Evolutionary conservation across 805 yeast species (phyloP).

Genomic region (Wickerhamiella australiensis): DNA sequence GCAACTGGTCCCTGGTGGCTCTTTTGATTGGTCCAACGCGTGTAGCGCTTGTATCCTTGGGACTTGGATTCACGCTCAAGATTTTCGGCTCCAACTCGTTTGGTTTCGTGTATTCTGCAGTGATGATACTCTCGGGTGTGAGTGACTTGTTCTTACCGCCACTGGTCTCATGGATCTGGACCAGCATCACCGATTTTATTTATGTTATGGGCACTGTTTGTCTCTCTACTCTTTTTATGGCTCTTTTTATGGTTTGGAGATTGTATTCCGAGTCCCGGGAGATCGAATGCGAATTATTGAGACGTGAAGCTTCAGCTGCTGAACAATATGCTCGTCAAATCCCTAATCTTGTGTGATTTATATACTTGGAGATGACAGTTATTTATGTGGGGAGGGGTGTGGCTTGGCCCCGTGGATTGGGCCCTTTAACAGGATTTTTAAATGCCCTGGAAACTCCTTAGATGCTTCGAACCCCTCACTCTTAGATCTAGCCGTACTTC

Average conservation of each 20-base stretch:
- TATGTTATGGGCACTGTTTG: not conserved
- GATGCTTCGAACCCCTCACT: too few relatives aligned
- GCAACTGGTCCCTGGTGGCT: conserved; percentile 7
- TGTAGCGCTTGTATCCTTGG: not conserved
- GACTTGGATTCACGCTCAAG: conserved; percentile 6
- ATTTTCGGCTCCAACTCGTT: conserved; percentile 11
- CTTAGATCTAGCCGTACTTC: too few relatives aligned
- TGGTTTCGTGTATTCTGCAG: conserved; percentile 12
- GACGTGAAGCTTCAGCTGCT: conserved; percentile 13
- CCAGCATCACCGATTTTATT: not conserved
- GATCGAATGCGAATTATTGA: conserved; percentile 11
- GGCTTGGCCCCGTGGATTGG: too few relatives aligned
- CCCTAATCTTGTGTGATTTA: conserved; percentile 2
- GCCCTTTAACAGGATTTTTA: too few relatives aligned
- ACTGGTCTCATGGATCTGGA: conserved; percentile 11
- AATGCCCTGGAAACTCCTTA: too few relatives aligned
- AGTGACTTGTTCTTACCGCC: conserved; percentile 11
- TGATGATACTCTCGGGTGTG: conserved; percentile 2
- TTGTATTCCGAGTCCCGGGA: conserved; percentile 1
- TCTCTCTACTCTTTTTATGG: conserved; percentile 9
- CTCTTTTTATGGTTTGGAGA: not conserved
- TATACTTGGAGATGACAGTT: conserved; percentile 18
- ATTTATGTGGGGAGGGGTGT: conserved; percentile 21
- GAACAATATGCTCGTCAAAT: not conserved
- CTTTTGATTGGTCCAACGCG: conserved; percentile 5